Evolutionary conservation across 148 eudicot species (phyloP).

Genomic region (Talinum fruticosum): DNA sequence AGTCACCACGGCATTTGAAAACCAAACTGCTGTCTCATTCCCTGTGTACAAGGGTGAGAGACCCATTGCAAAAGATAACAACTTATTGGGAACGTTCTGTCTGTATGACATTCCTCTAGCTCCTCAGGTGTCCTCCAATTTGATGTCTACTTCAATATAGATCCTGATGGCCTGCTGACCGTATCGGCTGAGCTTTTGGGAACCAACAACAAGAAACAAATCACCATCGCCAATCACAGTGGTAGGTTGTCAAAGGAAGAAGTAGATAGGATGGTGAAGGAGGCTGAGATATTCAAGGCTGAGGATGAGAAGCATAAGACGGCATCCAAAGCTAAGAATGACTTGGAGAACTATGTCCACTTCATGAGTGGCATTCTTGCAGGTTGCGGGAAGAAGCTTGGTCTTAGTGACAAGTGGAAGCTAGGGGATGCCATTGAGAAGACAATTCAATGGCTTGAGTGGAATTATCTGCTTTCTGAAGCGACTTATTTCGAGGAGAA

Average conservation of each 20-base stretch:
- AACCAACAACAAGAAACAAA: neutral
- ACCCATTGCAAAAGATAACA: conserved; percentile 12
- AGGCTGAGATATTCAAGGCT: neutral
- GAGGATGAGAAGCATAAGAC: too few relatives aligned
- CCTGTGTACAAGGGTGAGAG: conserved; percentile 25
- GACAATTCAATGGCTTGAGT: neutral
- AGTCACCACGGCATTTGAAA: neutral
- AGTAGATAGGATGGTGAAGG: conserved; percentile 10
- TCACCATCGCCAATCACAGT: neutral
- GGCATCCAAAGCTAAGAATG: neutral
- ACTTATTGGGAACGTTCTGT: conserved; percentile 5
- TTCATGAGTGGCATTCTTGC: neutral
- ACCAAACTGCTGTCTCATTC: neutral
- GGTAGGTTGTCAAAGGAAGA: neutral
- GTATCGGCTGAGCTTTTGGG: conserved; percentile 16
- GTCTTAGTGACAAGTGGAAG: neutral
- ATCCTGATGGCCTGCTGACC: conserved; percentile 21
- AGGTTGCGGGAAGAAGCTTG: neutral
- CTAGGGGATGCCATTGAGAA: neutral
- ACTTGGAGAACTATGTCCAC: neutral
- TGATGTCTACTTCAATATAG: conserved; percentile 14
- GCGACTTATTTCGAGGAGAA: neutral
- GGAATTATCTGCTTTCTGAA: neutral
- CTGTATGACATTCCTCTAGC: conserved; percentile 15
- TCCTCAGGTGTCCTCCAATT: neutral